These are phyloP conservation scores for Chlorencoelia australis DNA, from an alignment of 2,329 filamentous ascomycete genomes.

Conservation along the genomic window DNA sequence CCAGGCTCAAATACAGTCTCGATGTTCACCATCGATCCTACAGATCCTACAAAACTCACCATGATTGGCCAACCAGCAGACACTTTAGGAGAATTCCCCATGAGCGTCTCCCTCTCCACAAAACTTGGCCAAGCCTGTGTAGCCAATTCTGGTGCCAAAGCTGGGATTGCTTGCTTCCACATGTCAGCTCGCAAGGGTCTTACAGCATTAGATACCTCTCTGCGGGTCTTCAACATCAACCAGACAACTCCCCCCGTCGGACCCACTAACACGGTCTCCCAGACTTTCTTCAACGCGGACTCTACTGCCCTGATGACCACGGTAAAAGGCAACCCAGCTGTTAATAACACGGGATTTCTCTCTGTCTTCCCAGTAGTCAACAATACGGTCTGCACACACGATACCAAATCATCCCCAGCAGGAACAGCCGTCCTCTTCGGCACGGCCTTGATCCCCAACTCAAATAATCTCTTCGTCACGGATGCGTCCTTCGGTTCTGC, in stretches of 20 bases:
- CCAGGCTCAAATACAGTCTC: slow-evolving; percentile 41
- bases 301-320: slow-evolving; percentile 41
- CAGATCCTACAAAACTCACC: slow-evolving; percentile 35
- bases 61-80: slow-evolving; percentile 34
- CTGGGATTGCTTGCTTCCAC: slow-evolving; percentile 36
- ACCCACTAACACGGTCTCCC: slow-evolving; percentile 49
- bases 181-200: slow-evolving; percentile 33
- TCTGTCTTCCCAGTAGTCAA: slow-evolving; percentile 37
- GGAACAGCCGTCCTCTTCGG: slow-evolving; percentile 52
- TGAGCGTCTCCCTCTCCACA: slow-evolving; percentile 38
- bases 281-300: slow-evolving; percentile 48
- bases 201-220: slow-evolving; percentile 31
- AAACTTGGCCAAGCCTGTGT: slow-evolving; percentile 41
- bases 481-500: slow-evolving; percentile 49
- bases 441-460: slow-evolving; percentile 35
- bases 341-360: slow-evolving; percentile 45
- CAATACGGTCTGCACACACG: slow-evolving; percentile 18
- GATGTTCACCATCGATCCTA: slow-evolving; percentile 36
- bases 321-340: slow-evolving; percentile 48
- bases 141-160: slow-evolving; percentile 33
- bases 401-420: slow-evolving; percentile 33
- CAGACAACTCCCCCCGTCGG: slow-evolving; percentile 49
- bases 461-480: slow-evolving; percentile 37
- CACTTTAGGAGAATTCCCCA: slow-evolving; percentile 42
- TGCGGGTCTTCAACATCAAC: slow-evolving; percentile 37